Evolutionary conservation across 441 rosid genomes (phyloP), one percentile per base, ranked within the genome.

Genomic region (Corymbia citriodora): DNA sequence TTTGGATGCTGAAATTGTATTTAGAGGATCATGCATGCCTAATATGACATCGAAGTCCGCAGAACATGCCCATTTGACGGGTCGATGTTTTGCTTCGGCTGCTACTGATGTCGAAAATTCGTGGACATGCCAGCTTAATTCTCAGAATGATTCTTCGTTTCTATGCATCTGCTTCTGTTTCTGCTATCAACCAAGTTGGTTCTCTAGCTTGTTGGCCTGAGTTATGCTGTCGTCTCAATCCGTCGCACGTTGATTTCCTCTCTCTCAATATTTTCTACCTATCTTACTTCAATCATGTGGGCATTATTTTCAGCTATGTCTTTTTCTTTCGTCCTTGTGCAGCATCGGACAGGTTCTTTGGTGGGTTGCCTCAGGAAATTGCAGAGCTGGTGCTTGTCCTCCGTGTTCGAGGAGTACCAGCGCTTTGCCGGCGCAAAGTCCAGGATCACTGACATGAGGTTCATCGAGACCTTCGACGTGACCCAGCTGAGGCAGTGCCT

Each of bases 331-430:
- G 15, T 49, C 54, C 19, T 52, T 63, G 11, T 94, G 93, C 99
- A 98, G 99, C 99, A 97, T 91, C 95, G 99, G 74, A 98, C 99
- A 0, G 99, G 99, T 90, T 94, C 97, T 90, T 96, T 98, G 33
- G 99, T 98, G 53, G 99, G 98, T 74, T 96, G 99, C 94, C 93
- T 98, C 93, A 95, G 99, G 92, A 98, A 98, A 91, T 90, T 97
- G 55, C 99, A 98, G 91, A 93, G 95, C 48, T 98, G 99, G 99
- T 97, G 98, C 61, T 90, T 96, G 92, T 92, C 97, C 88, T 95
- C 99, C 0, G 96, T 96, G 83, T 92, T 95, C 29, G 99, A 97
- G 90, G 99, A 98, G 89, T 98, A 98, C 93, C 92, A 89, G 86
- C 94, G 61, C 86, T 96, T 95, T 27, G 99, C 99, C 0, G 98